Evolutionary conservation across 257 asterid genomes (phyloP).

Genomic region (Capsicum pubescens): DNA sequence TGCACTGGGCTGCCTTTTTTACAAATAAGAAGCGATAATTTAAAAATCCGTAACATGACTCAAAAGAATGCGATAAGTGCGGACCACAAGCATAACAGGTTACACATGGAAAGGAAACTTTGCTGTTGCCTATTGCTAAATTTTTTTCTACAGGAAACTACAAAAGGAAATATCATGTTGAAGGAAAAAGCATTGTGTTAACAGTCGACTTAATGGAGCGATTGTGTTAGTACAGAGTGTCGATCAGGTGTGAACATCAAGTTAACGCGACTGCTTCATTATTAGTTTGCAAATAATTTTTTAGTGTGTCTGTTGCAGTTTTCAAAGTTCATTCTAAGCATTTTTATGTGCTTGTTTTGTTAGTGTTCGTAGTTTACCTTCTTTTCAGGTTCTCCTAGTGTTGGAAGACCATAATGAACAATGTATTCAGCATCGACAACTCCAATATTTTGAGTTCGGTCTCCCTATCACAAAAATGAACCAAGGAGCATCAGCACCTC

Average conservation of each 20-base stretch:
- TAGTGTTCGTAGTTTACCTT: constrained; percentile 39
- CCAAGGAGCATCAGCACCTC: background rate
- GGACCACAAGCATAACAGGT: background rate
- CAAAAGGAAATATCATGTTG: background rate
- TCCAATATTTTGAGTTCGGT: constrained; percentile 69
- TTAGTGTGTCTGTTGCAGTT: background rate
- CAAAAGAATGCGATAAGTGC: background rate
- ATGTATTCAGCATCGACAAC: constrained; percentile 85
- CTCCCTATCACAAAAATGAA: constrained; percentile 54
- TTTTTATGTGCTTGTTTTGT: background rate
- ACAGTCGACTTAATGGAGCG: background rate
- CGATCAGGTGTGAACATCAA: background rate
- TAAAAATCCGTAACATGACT: too few species aligned
- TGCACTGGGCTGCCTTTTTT: too few species aligned
- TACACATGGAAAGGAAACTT: background rate
- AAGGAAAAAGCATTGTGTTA: background rate
- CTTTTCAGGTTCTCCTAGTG: constrained; percentile 70
- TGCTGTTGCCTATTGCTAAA: background rate
- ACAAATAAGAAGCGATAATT: too few species aligned
- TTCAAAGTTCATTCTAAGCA: background rate
- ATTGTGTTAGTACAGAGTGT: background rate
- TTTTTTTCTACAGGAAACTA: background rate
- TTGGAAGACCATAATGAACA: constrained; percentile 83
- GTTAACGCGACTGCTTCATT: background rate
- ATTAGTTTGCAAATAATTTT: background rate